A percentile compares a stretch with the other conserved stretches of the same genome.
These are phyloP conservation scores for Fusarium papillatum DNA, from an alignment of 2,329 filamentous ascomycete species.

Conservation along the genomic window DNA sequence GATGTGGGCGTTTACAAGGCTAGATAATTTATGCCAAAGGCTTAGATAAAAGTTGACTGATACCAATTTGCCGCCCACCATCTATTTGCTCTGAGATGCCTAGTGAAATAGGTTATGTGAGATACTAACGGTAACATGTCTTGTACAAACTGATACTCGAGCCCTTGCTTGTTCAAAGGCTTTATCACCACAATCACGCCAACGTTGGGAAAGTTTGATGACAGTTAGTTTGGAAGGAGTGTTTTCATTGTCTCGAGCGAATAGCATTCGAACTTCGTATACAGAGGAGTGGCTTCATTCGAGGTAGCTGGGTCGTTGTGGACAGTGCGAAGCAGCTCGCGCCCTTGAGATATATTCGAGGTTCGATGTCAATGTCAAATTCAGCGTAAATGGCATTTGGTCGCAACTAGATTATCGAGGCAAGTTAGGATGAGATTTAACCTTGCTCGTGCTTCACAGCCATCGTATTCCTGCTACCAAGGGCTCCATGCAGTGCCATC, in stretches of 20 bases:
- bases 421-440: not conserved
- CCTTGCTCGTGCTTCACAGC: not conserved
- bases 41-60: constrained; percentile 35
- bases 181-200: not conserved
- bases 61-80: constrained; percentile 5
- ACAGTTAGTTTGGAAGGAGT: not conserved
- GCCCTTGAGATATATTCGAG: not conserved
- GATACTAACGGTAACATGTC: not conserved
- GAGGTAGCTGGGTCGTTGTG: not conserved
- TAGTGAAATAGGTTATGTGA: not conserved
- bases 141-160: not conserved
- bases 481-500: not conserved
- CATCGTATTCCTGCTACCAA: not conserved
- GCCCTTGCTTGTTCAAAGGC: not conserved
- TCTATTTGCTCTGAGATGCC: not conserved
- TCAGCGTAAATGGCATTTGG: not conserved
- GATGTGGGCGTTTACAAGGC: constrained; percentile 27
- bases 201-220: not conserved
- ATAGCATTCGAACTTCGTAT: not conserved
- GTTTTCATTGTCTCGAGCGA: not conserved
- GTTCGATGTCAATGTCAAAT: too few species aligned
- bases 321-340: not conserved
- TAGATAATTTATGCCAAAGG: constrained; percentile 17
- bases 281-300: not conserved
- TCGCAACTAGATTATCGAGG: not conserved